These are phyloP conservation scores for Chalciporus sphaerocephalus DNA, from an alignment of 768 basidiomycete species.

Conservation along the genomic window DNA sequence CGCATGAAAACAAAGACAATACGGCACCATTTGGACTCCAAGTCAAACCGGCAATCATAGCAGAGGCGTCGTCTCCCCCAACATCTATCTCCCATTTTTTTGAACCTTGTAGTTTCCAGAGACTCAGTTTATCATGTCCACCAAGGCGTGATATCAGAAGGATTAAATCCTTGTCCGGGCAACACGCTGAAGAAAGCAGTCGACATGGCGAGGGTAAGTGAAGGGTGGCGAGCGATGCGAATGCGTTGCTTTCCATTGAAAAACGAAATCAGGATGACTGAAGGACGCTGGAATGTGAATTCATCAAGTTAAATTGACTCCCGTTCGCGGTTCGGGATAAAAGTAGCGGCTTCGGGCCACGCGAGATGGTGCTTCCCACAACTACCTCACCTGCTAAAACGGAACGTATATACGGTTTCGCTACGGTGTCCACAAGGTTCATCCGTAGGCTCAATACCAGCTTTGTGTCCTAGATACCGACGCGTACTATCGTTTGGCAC, in stretches of 20 bases:
- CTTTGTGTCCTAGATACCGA: not conserved
- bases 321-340: slow-evolving; percentile 16
- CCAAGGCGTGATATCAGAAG: slow-evolving; percentile 63
- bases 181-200: slow-evolving; percentile 62
- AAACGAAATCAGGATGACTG: not conserved
- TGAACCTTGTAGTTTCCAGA: slow-evolving; percentile 78
- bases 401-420: not conserved
- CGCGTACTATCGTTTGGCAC: slow-evolving; percentile 31
- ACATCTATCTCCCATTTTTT: slow-evolving; percentile 82
- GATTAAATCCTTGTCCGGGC: slow-evolving; percentile 81
- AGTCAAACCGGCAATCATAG: slow-evolving; percentile 53
- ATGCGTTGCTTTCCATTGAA: slow-evolving; percentile 44
- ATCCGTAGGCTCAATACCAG: not conserved
- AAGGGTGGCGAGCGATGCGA: slow-evolving; percentile 51
- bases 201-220: slow-evolving; percentile 55
- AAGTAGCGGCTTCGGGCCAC: slow-evolving; percentile 23
- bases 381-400: slow-evolving; percentile 10
- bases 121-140: slow-evolving; percentile 62
- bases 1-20: not conserved
- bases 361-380: slow-evolving; percentile 25
- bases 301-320: slow-evolving; percentile 19
- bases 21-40: slow-evolving; percentile 81
- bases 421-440: not conserved
- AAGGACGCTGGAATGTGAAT: slow-evolving; percentile 10
- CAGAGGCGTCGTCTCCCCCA: slow-evolving; percentile 41